A percentile compares a stretch with the other conserved stretches of the same genome.
phyloP scores from a whole-genome alignment of 1,284 basidiomycete genomes.

The Ganoderma lingzhi region DNA sequence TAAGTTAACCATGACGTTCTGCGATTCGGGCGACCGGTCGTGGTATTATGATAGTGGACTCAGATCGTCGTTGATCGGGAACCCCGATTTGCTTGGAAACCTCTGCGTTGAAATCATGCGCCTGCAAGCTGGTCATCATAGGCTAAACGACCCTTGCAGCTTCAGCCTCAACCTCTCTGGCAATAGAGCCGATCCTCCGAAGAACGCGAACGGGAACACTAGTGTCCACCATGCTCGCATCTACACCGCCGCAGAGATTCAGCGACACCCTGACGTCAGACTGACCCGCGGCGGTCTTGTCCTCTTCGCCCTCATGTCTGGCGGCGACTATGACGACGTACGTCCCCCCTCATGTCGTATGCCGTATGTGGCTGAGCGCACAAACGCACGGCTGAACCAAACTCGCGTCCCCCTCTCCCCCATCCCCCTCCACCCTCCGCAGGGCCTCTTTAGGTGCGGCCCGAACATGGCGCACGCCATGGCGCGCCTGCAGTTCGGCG shows the following conservation, averaged over 20 bases:
- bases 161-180: constrained; percentile 55
- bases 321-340: constrained; percentile 72
- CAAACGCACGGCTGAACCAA: background rate
- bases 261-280: constrained; percentile 44
- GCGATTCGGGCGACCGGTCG: too few relatives aligned
- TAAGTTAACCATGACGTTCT: too few relatives aligned
- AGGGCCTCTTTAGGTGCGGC: constrained; percentile 49
- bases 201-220: constrained; percentile 46
- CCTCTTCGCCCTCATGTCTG: constrained; percentile 67
- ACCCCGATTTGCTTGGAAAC: background rate
- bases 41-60: too few relatives aligned
- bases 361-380: background rate
- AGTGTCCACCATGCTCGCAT: constrained; percentile 53
- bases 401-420: background rate
- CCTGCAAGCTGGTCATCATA: background rate
- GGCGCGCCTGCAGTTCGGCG: constrained; percentile 52
- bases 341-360: constrained; percentile 16
- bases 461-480: constrained; percentile 46
- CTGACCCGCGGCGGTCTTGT: constrained; percentile 64
- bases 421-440: too few relatives aligned
- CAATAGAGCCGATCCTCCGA: constrained; percentile 48
- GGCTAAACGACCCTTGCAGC: constrained; percentile 39
- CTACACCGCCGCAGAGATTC: constrained; percentile 50
- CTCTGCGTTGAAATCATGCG: background rate
- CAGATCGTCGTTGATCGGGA: too few relatives aligned